Conservation (phyloP, 2,329 filamentous ascomycete genomes). For the Fusarium oxysporum region DNA sequence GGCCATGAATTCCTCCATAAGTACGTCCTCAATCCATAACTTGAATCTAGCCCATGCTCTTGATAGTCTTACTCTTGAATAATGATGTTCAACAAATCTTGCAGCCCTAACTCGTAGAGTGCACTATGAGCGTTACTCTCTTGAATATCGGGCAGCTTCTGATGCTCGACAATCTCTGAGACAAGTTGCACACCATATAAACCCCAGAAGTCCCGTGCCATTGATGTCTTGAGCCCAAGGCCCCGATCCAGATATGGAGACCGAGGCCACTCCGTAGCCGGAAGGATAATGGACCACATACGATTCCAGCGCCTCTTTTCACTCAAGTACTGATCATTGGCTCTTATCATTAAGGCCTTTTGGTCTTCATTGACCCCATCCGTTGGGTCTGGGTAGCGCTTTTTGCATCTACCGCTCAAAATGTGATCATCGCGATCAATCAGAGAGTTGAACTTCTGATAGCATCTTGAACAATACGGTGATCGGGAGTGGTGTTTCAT, state of each 20-base stretch:
- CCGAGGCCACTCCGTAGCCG: neutral
- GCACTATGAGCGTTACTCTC: accelerated
- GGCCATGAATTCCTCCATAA: accelerated
- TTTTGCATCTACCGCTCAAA: neutral
- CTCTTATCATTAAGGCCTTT: neutral
- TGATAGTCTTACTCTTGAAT: neutral
- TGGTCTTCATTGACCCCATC: conserved; percentile 1
- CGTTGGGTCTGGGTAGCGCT: accelerated
- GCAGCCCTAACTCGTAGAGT: neutral
- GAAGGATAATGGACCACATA: neutral
- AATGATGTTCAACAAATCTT: neutral
- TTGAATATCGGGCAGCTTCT: accelerated
- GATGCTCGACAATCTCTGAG: accelerated
- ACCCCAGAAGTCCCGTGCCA: neutral
- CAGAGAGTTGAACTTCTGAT: neutral
- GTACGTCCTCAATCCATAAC: neutral
- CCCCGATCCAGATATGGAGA: neutral
- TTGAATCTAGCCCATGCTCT: accelerated
- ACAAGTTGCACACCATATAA: neutral
- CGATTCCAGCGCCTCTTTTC: neutral
- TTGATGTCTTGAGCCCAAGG: accelerated
- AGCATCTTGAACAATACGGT: neutral
- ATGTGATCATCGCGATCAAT: neutral
- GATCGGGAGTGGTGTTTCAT: neutral
- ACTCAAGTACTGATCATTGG: neutral